Conservation (phyloP, 2,329 filamentous ascomycete species). For the Monilinia fructicola region DNA sequence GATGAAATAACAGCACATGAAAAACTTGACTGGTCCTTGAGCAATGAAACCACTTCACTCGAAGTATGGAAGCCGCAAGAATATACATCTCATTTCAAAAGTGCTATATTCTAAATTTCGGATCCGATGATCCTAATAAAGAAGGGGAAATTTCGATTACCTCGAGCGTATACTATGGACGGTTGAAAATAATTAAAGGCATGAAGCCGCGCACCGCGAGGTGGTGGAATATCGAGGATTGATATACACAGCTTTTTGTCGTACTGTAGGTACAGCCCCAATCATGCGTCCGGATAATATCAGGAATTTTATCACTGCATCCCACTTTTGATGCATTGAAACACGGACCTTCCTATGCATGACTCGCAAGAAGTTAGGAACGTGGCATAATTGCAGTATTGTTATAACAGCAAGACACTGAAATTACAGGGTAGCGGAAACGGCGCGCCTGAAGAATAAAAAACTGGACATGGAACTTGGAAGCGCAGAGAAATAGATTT, state of each 20-base stretch:
- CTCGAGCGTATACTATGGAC: neutral
- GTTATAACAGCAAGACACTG: constrained; percentile 23
- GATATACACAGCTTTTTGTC: constrained; percentile 21
- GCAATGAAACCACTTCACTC: constrained; percentile 9
- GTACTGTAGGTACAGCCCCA: constrained; percentile 3
- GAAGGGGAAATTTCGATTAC: neutral
- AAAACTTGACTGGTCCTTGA: neutral
- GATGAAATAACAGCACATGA: neutral
- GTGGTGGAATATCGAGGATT: constrained; percentile 16
- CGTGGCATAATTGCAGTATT: constrained; percentile 10
- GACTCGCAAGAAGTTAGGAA: constrained; percentile 21
- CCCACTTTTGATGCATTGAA: constrained; percentile 23
- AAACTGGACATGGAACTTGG: constrained; percentile 9
- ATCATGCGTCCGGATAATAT: constrained; percentile 6
- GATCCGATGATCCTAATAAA: neutral
- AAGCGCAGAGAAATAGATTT: constrained; percentile 17
- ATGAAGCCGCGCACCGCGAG: neutral
- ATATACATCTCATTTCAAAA: neutral
- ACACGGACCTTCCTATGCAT: constrained; percentile 21
- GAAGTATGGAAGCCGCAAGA: constrained; percentile 12
- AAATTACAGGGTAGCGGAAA: constrained; percentile 17
- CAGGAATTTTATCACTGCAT: neutral
- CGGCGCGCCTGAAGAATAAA: constrained; percentile 22
- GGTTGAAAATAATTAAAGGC: neutral
- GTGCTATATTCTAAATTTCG: neutral